Evolutionary conservation across 164 flowering plant genomes (phyloP), one percentile per base, ranked within the genome.

Genomic region (Echeveria elegans): DNA sequence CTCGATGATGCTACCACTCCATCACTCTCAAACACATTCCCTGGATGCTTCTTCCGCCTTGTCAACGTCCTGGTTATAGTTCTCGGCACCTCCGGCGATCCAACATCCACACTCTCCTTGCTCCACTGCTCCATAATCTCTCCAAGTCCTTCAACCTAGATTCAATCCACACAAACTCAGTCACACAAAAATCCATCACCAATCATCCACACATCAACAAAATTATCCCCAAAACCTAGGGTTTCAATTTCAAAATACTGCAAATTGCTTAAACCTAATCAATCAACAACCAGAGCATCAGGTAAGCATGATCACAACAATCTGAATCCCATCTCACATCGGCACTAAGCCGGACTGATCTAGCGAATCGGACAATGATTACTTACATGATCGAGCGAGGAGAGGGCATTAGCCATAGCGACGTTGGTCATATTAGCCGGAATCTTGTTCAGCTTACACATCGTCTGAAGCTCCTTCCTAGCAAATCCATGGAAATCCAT

Each of bases 371-470:
- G n/a, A n/a, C n/a, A n/a, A n/a, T n/a, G n/a, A n/a, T n/a, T 26
- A 30, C 77, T 69, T 82, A 87, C 96, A n/a, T 59, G 69, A 29
- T 73, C 43, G 36, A 93, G 97, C 69, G 82, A 76, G 9, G 68
- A 5, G 73, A 90, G 95, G 45, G 98, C 87, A 62, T 94, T 91
- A n/a, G 93, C 98, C 98, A 94, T 94, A 77, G 97, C 96, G 24
- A 80, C 75, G 41, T 94, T 94, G 74, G 96, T 87, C 71, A 77
- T 75, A 76, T 93, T 93, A 8, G 97, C 98, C 1, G 89, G 88
- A 64, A 93, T 93, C 53, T 82, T 81, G 80, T 93, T 84, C 82
- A 53, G 81, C 95, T 90, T 93, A 90, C 98, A 89, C 62, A 93
- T 86, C 45, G 82, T 63, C 70, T 93, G 98, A 41, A 90, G 90